Base-by-base conservation (phyloP, 352 stramenopile genomes). In the Phytophthora podocarpi region DNA sequence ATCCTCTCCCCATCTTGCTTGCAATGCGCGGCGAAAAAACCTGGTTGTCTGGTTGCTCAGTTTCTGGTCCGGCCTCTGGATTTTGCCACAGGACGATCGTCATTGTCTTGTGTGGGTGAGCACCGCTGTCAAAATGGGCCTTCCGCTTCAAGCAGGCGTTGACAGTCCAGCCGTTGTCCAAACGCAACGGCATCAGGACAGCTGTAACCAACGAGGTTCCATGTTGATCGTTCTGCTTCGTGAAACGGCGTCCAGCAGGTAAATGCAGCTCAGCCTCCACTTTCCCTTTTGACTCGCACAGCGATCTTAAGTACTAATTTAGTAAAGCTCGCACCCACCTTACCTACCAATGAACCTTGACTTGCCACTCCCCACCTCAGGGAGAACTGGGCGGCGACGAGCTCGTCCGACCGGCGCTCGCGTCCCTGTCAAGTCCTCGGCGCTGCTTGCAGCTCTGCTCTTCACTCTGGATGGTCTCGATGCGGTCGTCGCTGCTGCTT, bases 1-100 rank as follows among this genome's bases (percentile, higher is more conserved):
- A 49, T 34, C 49, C 60, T 54, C 31, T 60, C 58, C 42, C 41
- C 51, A 67, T 67, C 58, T 37, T 15, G 31, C 5, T 42, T 11
- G 24, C 31, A 40, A 35, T 53, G 42, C 31, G 46, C 31, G 20
- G 32, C 39, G 46, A 54, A 59, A 69, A 50, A 70, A 67, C 26
- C 13, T 41, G 28, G 61, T 61, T 53, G 46, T 61, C 2, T 18
- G 26, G 49, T 69, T 57, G 60, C 43, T n/a, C n/a, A n/a, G n/a
- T n/a, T n/a, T n/a, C n/a, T n/a, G n/a, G n/a, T n/a, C n/a, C n/a
- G 23, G 34, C 40, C 35, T 45, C 51, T 64, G 60, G 52, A 64
- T 64, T 54, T 26, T 58, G 36, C 34, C 21, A 28, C 27, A 13
- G 41, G 39, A 55, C 37, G 40, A 52, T 30, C 40, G 40, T 24